Evolutionary conservation across 2,329 filamentous ascomycete species (phyloP), one percentile per base, ranked within the genome.

Genomic region (Neonectria hederae): DNA sequence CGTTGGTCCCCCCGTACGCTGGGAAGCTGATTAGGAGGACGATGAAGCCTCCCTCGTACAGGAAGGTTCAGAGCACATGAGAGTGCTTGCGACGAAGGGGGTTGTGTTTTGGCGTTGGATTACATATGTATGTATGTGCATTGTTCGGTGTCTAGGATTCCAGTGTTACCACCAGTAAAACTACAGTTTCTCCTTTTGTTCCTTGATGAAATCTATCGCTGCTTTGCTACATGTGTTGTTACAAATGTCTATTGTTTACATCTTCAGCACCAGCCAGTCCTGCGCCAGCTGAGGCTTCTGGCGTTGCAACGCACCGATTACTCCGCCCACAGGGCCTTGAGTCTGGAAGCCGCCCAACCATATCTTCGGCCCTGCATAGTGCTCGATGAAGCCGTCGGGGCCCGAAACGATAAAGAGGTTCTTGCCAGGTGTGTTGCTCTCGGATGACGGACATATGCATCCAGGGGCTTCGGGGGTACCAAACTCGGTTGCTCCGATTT

Each of bases 11-110:
- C 19, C 92, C 95, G 2, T 97, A 95, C 81, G 90, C 89, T 55
- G 93, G 87, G 21, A 98, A 98, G 83, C 79, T 97, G 65, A 91
- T 97, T 69, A 86, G 92, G 73, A 86, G 93, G 75, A 93, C 89
- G 65, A 90, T 97, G 84, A 94, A 92, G 80, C 96, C 96, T 66
- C 94, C 94, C 21, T 97, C 92, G 75, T 98, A 97, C 82, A 87
- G 96, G 74, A 99, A 99, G 83, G 94, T 99, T 52, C 90, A 91
- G 79, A 90, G 86, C 48, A 87, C 89, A 65, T 91, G 79, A 80
- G 49, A 22, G 19, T 54, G 30, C 46, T 38, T 58, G 14, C 54
- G 19, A 35, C 10, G 49, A 24, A 32, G 48, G 65, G 67, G 57
- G 59, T 66, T 57, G 43, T 35, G 53, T 59, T 57, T 52, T 48